phyloP scores from a whole-genome alignment of 768 basidiomycete species.

The Astraeus odoratus region DNA sequence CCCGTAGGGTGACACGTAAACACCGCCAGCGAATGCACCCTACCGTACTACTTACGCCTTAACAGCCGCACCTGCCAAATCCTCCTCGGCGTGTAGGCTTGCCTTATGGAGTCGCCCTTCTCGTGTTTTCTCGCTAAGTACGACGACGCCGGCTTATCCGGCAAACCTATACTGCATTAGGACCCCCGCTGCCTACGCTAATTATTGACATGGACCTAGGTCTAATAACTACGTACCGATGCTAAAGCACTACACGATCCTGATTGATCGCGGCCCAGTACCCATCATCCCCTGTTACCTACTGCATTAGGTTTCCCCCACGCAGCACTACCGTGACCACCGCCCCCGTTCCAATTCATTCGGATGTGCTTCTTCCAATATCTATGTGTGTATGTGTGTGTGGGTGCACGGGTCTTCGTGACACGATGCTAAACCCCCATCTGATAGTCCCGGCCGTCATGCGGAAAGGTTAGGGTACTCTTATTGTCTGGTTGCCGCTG shows the following conservation, averaged over 20 bases:
- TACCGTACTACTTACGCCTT: too few species aligned
- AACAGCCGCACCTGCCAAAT: too few species aligned
- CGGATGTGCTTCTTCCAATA: neutral
- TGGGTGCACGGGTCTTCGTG: neutral
- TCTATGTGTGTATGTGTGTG: neutral
- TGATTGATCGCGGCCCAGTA: neutral
- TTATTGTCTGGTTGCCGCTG: neutral
- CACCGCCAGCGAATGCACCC: neutral
- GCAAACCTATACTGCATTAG: neutral
- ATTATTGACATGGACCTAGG: neutral
- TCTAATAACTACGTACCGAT: neutral
- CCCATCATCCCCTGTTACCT: neutral
- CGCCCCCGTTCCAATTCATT: neutral
- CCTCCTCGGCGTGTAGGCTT: constrained; percentile 1
- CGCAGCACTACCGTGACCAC: neutral
- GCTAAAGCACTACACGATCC: neutral
- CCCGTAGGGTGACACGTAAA: neutral
- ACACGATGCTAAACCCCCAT: neutral
- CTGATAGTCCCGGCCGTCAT: neutral
- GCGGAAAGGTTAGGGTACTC: neutral
- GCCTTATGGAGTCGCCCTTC: neutral
- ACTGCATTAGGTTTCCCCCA: neutral
- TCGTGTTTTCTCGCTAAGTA: neutral
- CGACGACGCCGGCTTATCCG: neutral
- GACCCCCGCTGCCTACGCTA: neutral